These are phyloP conservation scores for Ichthyophthirius multifiliis DNA, from an alignment of 169 alveolate species.

Conservation along the genomic window DNA sequence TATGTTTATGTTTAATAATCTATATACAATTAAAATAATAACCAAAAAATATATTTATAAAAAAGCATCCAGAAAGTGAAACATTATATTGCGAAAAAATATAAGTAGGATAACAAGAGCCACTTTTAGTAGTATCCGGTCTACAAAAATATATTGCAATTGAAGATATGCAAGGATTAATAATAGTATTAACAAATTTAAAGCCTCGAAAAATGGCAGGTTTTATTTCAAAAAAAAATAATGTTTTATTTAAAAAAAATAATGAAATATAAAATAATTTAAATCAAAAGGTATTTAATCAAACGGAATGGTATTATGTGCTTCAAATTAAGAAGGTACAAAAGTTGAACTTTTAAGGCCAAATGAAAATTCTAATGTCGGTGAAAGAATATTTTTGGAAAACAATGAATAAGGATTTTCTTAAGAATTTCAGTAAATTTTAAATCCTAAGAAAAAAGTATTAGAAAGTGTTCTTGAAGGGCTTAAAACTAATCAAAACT, in stretches of 20 bases:
- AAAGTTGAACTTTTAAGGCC: slow-evolving; percentile 74
- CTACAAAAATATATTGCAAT: slow-evolving; percentile 67
- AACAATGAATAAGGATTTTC: slow-evolving; percentile 19
- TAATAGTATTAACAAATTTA: slow-evolving; percentile 75
- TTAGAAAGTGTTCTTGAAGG: slow-evolving; percentile 9
- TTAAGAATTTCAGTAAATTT: slow-evolving; percentile 25
- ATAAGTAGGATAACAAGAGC: slow-evolving; percentile 80
- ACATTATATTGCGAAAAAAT: slow-evolving; percentile 79
- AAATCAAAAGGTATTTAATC: slow-evolving; percentile 61
- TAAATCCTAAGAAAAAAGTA: slow-evolving; percentile 54
- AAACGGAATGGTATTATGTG: slow-evolving; percentile 78
- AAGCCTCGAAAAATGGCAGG: slow-evolving; percentile 75
- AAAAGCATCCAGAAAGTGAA: slow-evolving; percentile 77
- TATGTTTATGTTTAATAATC: slow-evolving; percentile 48
- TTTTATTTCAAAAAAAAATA: slow-evolving; percentile 55
- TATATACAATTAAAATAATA: too few species aligned
- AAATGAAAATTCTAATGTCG: slow-evolving; percentile 57
- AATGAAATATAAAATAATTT: neutral
- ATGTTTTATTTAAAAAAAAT: too few species aligned
- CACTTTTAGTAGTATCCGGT: slow-evolving; percentile 86
- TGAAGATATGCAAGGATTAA: slow-evolving; percentile 72
- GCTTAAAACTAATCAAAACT: neutral
- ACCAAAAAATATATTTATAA: too few species aligned
- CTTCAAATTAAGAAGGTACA: slow-evolving; percentile 38
- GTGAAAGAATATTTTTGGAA: slow-evolving; percentile 54